Conservation (phyloP, 2,329 filamentous ascomycete genomes). For the Ascochyta rabiei region DNA sequence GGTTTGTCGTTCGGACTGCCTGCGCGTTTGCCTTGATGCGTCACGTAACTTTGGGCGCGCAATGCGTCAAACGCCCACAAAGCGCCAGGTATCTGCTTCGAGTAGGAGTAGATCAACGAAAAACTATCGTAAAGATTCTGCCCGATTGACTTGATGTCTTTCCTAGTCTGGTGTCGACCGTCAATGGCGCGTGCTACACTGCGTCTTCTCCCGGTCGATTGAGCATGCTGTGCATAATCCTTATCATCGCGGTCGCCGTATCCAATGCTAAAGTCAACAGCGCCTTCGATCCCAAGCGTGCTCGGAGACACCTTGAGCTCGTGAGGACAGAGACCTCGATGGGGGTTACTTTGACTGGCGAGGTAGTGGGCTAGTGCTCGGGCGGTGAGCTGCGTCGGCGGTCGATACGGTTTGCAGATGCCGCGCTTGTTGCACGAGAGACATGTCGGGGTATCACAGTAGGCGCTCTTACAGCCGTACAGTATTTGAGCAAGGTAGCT, state of each 20-base stretch:
- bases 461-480: conserved; percentile 72
- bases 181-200: conserved; percentile 25
- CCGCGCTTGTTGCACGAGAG: conserved; percentile 76
- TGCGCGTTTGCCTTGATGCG: neutral
- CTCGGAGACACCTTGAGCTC: conserved; percentile 43
- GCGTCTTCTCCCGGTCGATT: neutral
- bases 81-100: conserved; percentile 38
- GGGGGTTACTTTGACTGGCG: conserved; percentile 78
- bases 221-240: neutral
- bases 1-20: conserved; percentile 18
- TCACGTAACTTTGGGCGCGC: conserved; percentile 8
- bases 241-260: neutral
- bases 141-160: conserved; percentile 67
- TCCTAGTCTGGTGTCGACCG: conserved; percentile 45
- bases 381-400: conserved; percentile 82
- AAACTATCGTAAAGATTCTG: conserved; percentile 60
- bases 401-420: conserved; percentile 71
- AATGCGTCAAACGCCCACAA: conserved; percentile 31
- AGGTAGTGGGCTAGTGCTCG: conserved; percentile 80
- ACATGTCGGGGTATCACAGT: conserved; percentile 78
- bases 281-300: conserved; percentile 30
- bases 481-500: conserved; percentile 85
- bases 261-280: conserved; percentile 1
- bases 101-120: conserved; percentile 43
- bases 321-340: conserved; percentile 69